phyloP scores from a whole-genome alignment of 352 stramenopile species.

The Pythium aristosporum region DNA sequence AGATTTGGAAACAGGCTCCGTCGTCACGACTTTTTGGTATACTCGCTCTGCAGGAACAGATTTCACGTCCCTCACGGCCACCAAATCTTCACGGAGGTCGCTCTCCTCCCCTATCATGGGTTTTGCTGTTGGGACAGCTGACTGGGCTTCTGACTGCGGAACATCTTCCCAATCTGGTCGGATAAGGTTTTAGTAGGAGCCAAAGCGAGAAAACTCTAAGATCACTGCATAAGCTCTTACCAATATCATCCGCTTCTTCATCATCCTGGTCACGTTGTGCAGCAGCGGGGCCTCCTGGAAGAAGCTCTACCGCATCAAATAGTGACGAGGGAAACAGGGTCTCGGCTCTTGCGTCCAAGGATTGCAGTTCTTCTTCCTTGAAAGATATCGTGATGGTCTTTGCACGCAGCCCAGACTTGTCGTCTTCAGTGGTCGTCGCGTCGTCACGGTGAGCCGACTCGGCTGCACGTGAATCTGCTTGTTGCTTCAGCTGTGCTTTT shows the following conservation, averaged over 20 bases:
- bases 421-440: background rate
- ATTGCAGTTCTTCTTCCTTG: constrained; percentile 41
- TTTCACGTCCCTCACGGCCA: background rate
- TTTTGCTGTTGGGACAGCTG: background rate
- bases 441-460: constrained; percentile 32
- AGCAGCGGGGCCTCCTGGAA: too few species aligned
- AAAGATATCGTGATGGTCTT: constrained; percentile 41
- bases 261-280: constrained; percentile 1
- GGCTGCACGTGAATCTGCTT: constrained; percentile 48
- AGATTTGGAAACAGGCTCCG: constrained; percentile 10
- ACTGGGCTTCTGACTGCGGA: background rate
- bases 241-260: constrained; percentile 43
- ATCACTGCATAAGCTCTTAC: constrained; percentile 24
- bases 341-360: constrained; percentile 23
- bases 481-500: constrained; percentile 39
- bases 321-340: constrained; percentile 40
- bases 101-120: background rate
- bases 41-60: background rate
- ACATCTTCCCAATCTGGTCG: constrained; percentile 23
- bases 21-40: background rate
- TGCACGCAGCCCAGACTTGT: background rate
- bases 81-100: background rate
- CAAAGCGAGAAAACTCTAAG: background rate
- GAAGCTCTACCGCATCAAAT: constrained; percentile 16
- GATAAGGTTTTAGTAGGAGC: background rate